Percentiles rank a stretch among this genome's conserved stretches.
These are phyloP conservation scores for Solanum piurae DNA, from an alignment of 257 asterid genomes.

Conservation along the genomic window DNA sequence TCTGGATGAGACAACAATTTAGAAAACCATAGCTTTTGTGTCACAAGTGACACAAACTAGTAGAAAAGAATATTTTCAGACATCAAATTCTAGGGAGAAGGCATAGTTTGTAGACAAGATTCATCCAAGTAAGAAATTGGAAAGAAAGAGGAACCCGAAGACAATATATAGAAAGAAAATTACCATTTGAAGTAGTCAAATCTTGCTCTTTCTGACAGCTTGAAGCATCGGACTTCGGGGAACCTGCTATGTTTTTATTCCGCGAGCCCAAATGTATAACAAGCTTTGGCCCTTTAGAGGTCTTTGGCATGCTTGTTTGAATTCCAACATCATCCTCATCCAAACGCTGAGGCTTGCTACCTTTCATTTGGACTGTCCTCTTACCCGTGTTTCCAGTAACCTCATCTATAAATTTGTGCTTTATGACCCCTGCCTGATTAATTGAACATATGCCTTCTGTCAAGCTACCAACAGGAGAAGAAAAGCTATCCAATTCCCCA, in stretches of 20 bases:
- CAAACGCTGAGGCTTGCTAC: conserved; percentile 32
- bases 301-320: conserved; percentile 30
- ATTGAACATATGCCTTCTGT: conserved; percentile 32
- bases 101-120: neutral
- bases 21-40: neutral
- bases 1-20: neutral
- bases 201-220: conserved; percentile 43
- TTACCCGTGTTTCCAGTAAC: conserved; percentile 30
- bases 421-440: conserved; percentile 35
- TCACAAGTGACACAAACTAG: neutral
- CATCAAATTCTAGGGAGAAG: neutral
- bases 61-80: neutral
- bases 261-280: conserved; percentile 92
- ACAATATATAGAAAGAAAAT: neutral
- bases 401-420: conserved; percentile 47
- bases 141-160: neutral
- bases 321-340: conserved; percentile 39
- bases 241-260: conserved; percentile 37
- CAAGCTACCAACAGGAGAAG: conserved; percentile 57
- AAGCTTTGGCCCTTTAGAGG: conserved; percentile 68
- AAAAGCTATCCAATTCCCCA: conserved; percentile 31
- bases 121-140: neutral
- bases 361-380: conserved; percentile 60
- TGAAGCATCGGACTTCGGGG: conserved; percentile 60
- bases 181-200: conserved; percentile 57